Evolutionary conservation across 441 rosid genomes (phyloP), one percentile per base, ranked within the genome.

Genomic region (Adansonia madagascariensis): DNA sequence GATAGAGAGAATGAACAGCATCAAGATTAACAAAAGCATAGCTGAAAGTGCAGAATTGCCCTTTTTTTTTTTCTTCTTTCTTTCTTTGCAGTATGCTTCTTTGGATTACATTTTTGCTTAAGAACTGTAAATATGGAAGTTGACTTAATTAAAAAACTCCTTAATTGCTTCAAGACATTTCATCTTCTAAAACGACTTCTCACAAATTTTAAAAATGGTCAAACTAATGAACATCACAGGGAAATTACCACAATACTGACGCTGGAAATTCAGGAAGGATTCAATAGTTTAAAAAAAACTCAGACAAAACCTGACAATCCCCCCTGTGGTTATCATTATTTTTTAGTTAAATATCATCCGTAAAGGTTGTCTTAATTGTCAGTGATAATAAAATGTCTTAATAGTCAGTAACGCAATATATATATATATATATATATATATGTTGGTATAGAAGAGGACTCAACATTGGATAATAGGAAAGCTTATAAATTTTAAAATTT

Each of bases 11-110:
- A 17, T 52, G 41, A 43, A 41, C 22, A 52, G 17, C 15, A 10
- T 47, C 31, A 56, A 22, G 10, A 79, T 6, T 11, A 49, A 4
- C 14, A 24, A 75, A 75, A 70, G 35, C 71, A 61, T 60, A 24
- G 75, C 49, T 69, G 52, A 15, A 70, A 41, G 20, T n/a, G 50
- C 46, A 69, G 22, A 31, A 22, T 75, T 68, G 44, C 31, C 47
- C 78, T 49, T 74, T 18, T 74, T 18, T 74, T 2, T 74, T 27
- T 35, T 27, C 31, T 27, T 27, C 31, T 27, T 39, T 0, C 27
- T 20, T 0, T 5, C 3, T 15, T 18, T 12, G 75, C 24, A 8
- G 52, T 14, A 53, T 70, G 11, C 62, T 50, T 63, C 17, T 41
- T 41, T 39, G 74, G 8, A 65, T 65, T 67, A 17, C 8, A 14